phyloP scores from a whole-genome alignment of 768 basidiomycete genomes.

The Daedaleopsis sinensis region DNA sequence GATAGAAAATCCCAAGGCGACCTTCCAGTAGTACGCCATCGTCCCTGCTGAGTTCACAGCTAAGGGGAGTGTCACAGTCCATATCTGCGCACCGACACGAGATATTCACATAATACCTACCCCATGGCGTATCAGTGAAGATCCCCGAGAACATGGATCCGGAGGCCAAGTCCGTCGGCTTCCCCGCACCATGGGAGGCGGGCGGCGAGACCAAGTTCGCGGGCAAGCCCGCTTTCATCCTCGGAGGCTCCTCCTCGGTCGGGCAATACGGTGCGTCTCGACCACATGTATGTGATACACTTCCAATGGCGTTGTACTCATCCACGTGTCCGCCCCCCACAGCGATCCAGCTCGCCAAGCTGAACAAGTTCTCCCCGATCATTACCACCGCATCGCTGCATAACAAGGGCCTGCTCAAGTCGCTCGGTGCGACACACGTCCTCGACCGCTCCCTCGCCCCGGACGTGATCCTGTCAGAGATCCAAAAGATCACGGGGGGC shows the following conservation, averaged over 20 bases:
- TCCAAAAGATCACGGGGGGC: conserved; percentile 20
- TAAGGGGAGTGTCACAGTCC: conserved; percentile 13
- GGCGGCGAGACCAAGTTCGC: conserved; percentile 9
- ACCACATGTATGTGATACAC: neutral
- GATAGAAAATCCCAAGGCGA: neutral
- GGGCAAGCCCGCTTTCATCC: conserved; percentile 30
- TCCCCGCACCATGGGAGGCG: conserved; percentile 16
- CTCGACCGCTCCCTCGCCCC: conserved; percentile 26
- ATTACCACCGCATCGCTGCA: no score
- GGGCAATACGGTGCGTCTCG: conserved; percentile 28
- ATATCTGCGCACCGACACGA: conserved; percentile 22
- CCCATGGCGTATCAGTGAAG: conserved; percentile 6
- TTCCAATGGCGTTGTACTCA: neutral
- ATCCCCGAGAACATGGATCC: conserved; percentile 30
- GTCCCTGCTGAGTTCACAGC: conserved; percentile 30
- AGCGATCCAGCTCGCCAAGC: conserved; percentile 31
- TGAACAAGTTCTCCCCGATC: no score
- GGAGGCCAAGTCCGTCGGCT: conserved; percentile 11
- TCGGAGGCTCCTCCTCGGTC: no score
- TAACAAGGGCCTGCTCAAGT: no score
- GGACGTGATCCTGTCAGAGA: conserved; percentile 8
- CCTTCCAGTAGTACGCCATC: conserved; percentile 32
- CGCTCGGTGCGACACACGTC: conserved; percentile 33
- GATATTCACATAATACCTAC: conserved; percentile 13
- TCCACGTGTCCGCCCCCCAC: neutral